Evolutionary conservation across 352 stramenopile genomes (phyloP).

Genomic region (Phytophthora hybrid): DNA sequence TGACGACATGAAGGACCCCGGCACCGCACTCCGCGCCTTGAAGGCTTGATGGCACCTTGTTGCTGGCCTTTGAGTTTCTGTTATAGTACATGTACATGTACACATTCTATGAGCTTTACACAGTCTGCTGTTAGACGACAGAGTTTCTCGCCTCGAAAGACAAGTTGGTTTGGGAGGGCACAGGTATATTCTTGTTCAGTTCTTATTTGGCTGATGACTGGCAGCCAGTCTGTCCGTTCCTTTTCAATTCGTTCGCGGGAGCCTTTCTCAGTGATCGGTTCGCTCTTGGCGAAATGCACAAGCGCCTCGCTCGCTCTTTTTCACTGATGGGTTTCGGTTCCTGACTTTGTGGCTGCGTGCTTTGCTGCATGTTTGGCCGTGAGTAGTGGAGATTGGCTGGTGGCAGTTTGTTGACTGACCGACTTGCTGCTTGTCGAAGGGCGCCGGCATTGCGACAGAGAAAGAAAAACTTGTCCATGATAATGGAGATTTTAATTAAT

Average conservation of each 20-base stretch:
- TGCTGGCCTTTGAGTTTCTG: background rate
- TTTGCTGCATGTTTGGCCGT: constrained; percentile 11
- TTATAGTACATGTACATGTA: too few species aligned
- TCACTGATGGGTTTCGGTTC: constrained; percentile 16
- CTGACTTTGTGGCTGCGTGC: constrained; percentile 21
- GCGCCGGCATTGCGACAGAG: too few species aligned
- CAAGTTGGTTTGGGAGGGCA: background rate
- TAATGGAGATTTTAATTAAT: too few species aligned
- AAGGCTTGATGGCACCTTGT: background rate
- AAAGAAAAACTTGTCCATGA: too few species aligned
- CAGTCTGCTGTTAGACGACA: background rate
- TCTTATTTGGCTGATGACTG: background rate
- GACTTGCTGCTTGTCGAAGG: too few species aligned
- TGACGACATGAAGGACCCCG: background rate
- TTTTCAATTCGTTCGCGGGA: background rate
- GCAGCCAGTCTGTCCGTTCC: background rate
- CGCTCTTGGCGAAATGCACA: constrained; percentile 16
- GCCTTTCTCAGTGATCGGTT: background rate
- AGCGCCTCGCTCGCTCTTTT: constrained; percentile 6
- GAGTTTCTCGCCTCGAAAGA: background rate
- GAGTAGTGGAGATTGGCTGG: too few species aligned
- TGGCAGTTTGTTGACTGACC: background rate
- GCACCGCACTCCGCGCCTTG: background rate
- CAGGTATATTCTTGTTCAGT: background rate
- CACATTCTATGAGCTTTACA: too few species aligned